Percentiles rank a stretch among this genome's conserved stretches.
Conservation (phyloP, 2,329 filamentous ascomycete species). For the Trichoderma pleuroti region DNA sequence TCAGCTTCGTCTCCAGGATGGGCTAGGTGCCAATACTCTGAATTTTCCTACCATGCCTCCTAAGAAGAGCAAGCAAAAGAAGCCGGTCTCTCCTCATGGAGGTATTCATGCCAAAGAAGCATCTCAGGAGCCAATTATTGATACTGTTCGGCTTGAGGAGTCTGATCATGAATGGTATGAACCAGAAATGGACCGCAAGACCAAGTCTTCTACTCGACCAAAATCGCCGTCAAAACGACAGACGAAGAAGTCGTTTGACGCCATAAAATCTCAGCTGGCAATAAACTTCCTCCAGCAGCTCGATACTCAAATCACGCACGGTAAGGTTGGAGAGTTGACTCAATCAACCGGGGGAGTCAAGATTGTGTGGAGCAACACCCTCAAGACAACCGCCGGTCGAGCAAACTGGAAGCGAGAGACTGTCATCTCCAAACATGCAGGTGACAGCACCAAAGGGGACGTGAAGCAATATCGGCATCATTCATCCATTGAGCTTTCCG, state of each 20-base stretch:
- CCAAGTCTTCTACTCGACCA: slow-evolving; percentile 26
- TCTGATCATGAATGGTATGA: slow-evolving; percentile 63
- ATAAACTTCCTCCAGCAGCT: slow-evolving; percentile 63
- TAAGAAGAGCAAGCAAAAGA: slow-evolving; percentile 11
- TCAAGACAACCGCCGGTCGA: slow-evolving; percentile 74
- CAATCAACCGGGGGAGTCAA: slow-evolving; percentile 65
- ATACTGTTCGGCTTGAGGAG: slow-evolving; percentile 59
- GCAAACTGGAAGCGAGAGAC: slow-evolving; percentile 68
- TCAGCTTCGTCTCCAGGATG: neutral
- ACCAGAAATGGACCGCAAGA: slow-evolving; percentile 52
- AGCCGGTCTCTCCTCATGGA: slow-evolving; percentile 33
- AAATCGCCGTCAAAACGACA: slow-evolving; percentile 32
- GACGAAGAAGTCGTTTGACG: slow-evolving; percentile 59
- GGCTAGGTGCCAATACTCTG: neutral
- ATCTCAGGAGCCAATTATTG: slow-evolving; percentile 50
- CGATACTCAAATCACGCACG: slow-evolving; percentile 61
- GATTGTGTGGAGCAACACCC: slow-evolving; percentile 71
- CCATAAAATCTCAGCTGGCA: slow-evolving; percentile 60
- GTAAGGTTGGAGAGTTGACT: slow-evolving; percentile 56
- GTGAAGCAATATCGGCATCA: slow-evolving; percentile 49
- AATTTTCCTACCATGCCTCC: neutral
- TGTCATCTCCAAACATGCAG: slow-evolving; percentile 33
- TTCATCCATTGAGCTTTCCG: slow-evolving; percentile 81
- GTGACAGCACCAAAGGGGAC: slow-evolving; percentile 25
- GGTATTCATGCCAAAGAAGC: slow-evolving; percentile 46